Evolutionary conservation across 306 rosid genomes (phyloP).

Genomic region (Trifolium dubium): DNA sequence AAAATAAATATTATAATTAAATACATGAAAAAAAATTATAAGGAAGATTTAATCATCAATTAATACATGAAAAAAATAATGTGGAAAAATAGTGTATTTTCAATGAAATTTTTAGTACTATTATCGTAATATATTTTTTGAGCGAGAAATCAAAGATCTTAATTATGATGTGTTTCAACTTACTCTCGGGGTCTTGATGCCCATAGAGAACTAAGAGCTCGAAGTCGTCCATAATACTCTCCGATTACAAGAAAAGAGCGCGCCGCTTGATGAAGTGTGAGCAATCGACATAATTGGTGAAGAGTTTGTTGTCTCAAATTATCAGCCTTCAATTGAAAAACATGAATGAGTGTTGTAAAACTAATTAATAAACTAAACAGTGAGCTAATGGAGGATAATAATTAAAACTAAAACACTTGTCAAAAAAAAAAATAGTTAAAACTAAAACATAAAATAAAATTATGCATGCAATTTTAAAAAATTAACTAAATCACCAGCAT

Average conservation of each 20-base stretch:
- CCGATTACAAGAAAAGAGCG: slow-evolving; percentile 76
- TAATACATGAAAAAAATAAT: neutral
- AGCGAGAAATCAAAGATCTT: too few relatives aligned
- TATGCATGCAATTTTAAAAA: neutral
- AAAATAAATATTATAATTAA: neutral
- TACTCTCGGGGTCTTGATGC: slow-evolving; percentile 84
- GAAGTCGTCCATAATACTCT: slow-evolving; percentile 76
- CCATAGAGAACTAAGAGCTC: slow-evolving; percentile 95
- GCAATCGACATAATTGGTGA: slow-evolving; percentile 71
- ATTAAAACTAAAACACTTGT: neutral
- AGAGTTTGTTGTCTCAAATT: slow-evolving; percentile 92
- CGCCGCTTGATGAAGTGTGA: slow-evolving; percentile 84
- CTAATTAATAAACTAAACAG: neutral
- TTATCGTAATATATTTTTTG: too few relatives aligned
- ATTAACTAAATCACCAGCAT: neutral
- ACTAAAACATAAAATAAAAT: neutral
- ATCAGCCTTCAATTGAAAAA: slow-evolving; percentile 66
- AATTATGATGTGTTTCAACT: neutral
- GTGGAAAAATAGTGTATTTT: neutral
- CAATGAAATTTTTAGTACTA: neutral
- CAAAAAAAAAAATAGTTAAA: neutral
- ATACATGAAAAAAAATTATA: neutral
- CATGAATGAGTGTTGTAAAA: neutral
- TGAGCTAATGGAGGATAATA: neutral
- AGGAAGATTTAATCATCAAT: neutral